Conservation (phyloP, 805 yeast genomes). For the Kluyveromyces lactis region DNA sequence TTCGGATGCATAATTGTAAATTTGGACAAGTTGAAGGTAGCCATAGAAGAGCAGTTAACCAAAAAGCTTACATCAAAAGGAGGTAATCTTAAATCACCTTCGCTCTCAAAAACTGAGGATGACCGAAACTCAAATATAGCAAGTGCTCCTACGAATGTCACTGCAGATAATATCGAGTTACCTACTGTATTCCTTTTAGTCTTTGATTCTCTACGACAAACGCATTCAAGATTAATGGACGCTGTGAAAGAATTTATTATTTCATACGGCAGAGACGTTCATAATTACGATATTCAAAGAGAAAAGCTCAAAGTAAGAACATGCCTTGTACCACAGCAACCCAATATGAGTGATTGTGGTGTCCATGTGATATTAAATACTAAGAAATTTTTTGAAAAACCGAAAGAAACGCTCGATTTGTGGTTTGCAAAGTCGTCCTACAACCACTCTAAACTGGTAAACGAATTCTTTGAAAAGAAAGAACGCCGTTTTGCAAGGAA, state of each 20-base stretch:
- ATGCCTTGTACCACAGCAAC: conserved; percentile 70
- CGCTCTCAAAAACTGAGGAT: no score
- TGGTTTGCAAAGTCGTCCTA: conserved; percentile 34
- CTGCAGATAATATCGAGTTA: neutral
- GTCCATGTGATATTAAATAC: conserved; percentile 78
- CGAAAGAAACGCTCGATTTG: conserved; percentile 37
- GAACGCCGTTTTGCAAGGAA: conserved; percentile 21
- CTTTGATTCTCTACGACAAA: conserved; percentile 67
- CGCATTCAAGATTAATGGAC: conserved; percentile 41
- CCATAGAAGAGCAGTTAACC: conserved; percentile 3
- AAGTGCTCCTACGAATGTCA: no score
- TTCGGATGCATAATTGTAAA: conserved; percentile 65
- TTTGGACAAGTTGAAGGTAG: conserved; percentile 27
- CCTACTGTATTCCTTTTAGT: conserved; percentile 40
- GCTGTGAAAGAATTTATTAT: conserved; percentile 54
- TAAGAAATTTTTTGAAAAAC: conserved; percentile 45
- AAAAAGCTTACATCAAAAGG: no score
- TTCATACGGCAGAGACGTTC: conserved; percentile 62
- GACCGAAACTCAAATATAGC: no score
- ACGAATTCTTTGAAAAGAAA: conserved; percentile 23
- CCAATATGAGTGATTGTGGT: conserved; percentile 91
- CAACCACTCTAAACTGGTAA: conserved; percentile 14
- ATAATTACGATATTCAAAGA: conserved; percentile 38
- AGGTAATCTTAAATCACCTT: no score
- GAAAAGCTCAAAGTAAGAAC: conserved; percentile 39